phyloP scores from a whole-genome alignment of 257 asterid genomes.

The Sherardia arvensis region DNA sequence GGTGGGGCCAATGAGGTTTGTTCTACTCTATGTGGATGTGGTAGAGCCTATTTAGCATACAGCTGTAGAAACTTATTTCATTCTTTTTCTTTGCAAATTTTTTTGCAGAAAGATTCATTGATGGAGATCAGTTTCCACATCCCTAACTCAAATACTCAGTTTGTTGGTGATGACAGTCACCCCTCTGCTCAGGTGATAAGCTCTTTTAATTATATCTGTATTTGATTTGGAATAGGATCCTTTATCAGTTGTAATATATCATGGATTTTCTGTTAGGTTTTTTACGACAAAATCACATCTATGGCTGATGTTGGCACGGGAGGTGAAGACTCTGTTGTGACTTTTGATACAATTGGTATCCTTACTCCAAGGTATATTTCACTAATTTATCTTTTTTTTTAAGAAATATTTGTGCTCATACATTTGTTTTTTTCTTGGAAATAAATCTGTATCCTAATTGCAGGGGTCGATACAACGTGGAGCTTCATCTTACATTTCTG shows the following conservation, averaged over 20 bases:
- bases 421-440: neutral
- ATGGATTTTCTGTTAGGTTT: conserved; percentile 40
- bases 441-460: conserved; percentile 15
- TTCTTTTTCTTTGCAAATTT: neutral
- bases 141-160: conserved; percentile 85
- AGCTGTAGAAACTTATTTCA: neutral
- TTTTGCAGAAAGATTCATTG: conserved; percentile 80
- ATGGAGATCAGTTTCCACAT: conserved; percentile 96
- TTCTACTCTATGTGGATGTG: conserved; percentile 2
- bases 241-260: neutral
- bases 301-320: conserved; percentile 97
- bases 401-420: neutral
- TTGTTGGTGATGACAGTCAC: conserved; percentile 81
- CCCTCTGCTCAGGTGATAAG: conserved; percentile 78
- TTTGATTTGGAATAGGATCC: neutral
- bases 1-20: conserved; percentile 94
- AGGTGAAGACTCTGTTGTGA: conserved; percentile 91
- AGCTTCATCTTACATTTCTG: conserved; percentile 89
- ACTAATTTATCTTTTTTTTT: neutral
- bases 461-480: conserved; percentile 92
- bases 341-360: conserved; percentile 82
- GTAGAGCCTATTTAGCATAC: neutral
- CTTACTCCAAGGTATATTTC: conserved; percentile 78
- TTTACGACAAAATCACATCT: conserved; percentile 73
- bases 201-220: neutral